Evolutionary conservation across 176 grass and related monocot genomes (phyloP).

Genomic region (Musa troglodytarum): DNA sequence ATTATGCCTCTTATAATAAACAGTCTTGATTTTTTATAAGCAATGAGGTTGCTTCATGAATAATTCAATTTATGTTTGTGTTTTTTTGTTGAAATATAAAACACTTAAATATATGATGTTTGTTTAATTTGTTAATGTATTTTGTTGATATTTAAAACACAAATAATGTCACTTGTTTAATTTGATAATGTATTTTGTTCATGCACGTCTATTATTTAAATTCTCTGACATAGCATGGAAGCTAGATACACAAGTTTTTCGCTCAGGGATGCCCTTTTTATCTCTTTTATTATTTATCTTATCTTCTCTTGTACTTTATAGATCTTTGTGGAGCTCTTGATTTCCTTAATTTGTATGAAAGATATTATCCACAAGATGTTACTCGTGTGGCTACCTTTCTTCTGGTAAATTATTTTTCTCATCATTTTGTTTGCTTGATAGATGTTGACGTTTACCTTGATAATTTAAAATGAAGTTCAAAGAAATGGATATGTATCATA

Average conservation of each 20-base stretch:
- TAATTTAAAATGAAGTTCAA: background rate
- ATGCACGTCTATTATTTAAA: background rate
- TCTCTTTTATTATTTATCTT: background rate
- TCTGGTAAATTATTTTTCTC: conserved; percentile 46
- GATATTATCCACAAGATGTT: conserved; percentile 93
- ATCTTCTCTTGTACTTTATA: background rate
- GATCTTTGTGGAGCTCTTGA: conserved; percentile 11
- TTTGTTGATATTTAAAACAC: too few relatives aligned
- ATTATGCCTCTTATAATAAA: too few relatives aligned
- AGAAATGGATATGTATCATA: background rate
- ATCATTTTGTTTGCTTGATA: background rate
- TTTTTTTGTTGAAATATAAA: too few relatives aligned
- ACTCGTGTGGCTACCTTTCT: conserved; percentile 61
- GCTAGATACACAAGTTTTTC: background rate
- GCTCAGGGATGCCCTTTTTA: background rate
- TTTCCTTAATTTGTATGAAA: conserved; percentile 53
- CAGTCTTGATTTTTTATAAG: too few relatives aligned
- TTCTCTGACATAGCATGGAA: background rate
- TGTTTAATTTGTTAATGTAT: too few relatives aligned
- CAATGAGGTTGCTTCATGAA: too few relatives aligned
- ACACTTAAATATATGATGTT: too few relatives aligned
- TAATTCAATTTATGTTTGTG: too few relatives aligned
- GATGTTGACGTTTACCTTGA: background rate
- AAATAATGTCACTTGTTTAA: too few relatives aligned
- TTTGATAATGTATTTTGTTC: too few relatives aligned